These are phyloP conservation scores for Peniophora sp. DNA, from an alignment of 1,284 basidiomycete species.

Conservation along the genomic window DNA sequence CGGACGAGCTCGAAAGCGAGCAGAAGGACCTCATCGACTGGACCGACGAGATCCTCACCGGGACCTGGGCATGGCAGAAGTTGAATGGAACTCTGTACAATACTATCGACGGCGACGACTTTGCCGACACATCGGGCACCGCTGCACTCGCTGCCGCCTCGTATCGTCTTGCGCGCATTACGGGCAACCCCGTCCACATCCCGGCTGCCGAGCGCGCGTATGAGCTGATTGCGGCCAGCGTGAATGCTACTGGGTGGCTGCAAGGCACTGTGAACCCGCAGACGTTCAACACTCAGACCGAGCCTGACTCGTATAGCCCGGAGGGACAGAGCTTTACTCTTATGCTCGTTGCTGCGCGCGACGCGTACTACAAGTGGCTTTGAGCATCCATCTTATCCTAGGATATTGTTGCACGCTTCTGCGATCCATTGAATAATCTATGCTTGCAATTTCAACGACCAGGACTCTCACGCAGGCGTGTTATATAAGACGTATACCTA, in stretches of 20 bases:
- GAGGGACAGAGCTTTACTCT: constrained; percentile 64
- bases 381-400: too few species aligned
- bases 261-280: constrained; percentile 57
- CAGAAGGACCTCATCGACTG: constrained; percentile 42
- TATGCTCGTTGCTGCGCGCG: constrained; percentile 52
- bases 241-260: constrained; percentile 45
- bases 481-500: too few species aligned
- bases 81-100: constrained; percentile 38
- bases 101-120: constrained; percentile 33
- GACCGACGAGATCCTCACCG: constrained; percentile 50
- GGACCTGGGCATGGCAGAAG: constrained; percentile 37
- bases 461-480: too few species aligned
- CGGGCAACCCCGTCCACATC: constrained; percentile 23
- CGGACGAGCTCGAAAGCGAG: constrained; percentile 30
- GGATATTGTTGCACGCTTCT: too few species aligned
- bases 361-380: not conserved
- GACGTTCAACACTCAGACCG: constrained; percentile 36
- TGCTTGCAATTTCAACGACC: too few species aligned
- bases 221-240: constrained; percentile 26
- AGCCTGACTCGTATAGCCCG: constrained; percentile 37
- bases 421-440: too few species aligned
- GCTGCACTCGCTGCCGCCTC: constrained; percentile 45
- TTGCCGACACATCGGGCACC: constrained; percentile 43
- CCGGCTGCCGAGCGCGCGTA: constrained; percentile 34
- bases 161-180: constrained; percentile 30